Evolutionary conservation across 192 early-diverging fungal genomes (phyloP), one percentile per base, ranked within the genome.

Genomic region (Rhizophagus clarus): DNA sequence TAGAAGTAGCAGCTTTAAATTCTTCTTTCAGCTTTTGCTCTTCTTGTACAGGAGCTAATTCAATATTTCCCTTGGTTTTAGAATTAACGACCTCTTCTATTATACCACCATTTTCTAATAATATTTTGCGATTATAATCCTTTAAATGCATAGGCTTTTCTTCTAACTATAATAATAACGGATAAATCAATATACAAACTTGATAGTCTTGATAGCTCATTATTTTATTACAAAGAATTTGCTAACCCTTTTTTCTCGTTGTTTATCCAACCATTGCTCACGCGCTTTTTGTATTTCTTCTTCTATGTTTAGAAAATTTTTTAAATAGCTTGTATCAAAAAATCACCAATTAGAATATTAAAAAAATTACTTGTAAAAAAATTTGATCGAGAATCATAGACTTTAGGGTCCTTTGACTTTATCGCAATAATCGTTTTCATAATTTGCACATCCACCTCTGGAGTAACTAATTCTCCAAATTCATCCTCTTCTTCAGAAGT

Each of bases 361-460:
- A 85, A 31, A 76, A 47, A 74, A 74, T 31, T 24, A 77, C 76
- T 42, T 61, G 76, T 37, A 82, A 97, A 99, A 85, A 99, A 97
- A 62, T 88, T 88, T 9, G 87, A 85, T 0, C 85, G 87, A 2
- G 89, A 82, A 72, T 98, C 91, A 82, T 99, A 99, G 1, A 99
- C 93, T 80, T 90, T 87, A 37, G 92, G 91, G 74, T 96, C 91
- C 61, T 93, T 91, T 20, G 87, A 83, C 3, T 91, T 89, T 68
- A 99, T 94, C 32, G 93, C 85, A 0, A 90, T 90, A 77, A 98
- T 94, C 2, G 97, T 97, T 74, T 93, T 93, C 90, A 99, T 89
- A 74, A 99, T 98, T 84, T 97, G 94, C 9, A 91, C 93, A 77
- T 99, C 97, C 11, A 98, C 82, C 37, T 93, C 95, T 8, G 96